Base-by-base conservation (phyloP, 805 yeast species). In the Candida chilensis region DNA sequence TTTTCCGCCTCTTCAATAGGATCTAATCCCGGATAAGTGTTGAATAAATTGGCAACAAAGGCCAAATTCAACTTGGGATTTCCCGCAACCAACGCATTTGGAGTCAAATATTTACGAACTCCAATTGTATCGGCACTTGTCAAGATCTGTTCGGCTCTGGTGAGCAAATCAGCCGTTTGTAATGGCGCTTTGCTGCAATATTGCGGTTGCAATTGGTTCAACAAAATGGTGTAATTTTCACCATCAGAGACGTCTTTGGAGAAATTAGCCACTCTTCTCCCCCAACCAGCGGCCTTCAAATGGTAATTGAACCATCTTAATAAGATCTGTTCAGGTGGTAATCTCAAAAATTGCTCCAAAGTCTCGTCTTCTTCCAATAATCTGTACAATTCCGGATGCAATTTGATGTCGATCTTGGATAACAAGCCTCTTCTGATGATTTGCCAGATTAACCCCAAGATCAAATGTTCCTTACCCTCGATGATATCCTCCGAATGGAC, bases 281-380 rank as follows among this genome's bases (percentile, higher is more conserved):
- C 64, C 77, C 95, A 84, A 20, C 79, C 80, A 8, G 98, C 96
- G 36, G 90, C 90, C 48, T 84, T 85, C 54, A 92, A 72, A 47
- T 92, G 98, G 59, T 78, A 92, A 55, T 92, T 92, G 69, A 92
- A 85, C 98, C 98, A 92, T 57, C 98, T 81, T 42, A 92, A 64
- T 52, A 92, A 71, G 37, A 92, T 92, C 59, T 92, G 94, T 67
- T 92, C 98, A 36, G 98, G 98, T 31, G 98, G 95, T 36, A 92
- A 71, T 53, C 98, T 78, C 57, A 92, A 68, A 54, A 92, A 92
- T 60, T 92, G 96, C 58, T 92, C 98, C 35, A 92, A 67, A 27
- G 97, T 92, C 61, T 92, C 98, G 54, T 90, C 97, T 24, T 90
- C 96, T 51, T 88, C 96, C 39, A 92, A 67, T 38, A 92, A 63